Conservation (phyloP, 2,329 filamentous ascomycete species). For the Ophiostoma perfectum region DNA sequence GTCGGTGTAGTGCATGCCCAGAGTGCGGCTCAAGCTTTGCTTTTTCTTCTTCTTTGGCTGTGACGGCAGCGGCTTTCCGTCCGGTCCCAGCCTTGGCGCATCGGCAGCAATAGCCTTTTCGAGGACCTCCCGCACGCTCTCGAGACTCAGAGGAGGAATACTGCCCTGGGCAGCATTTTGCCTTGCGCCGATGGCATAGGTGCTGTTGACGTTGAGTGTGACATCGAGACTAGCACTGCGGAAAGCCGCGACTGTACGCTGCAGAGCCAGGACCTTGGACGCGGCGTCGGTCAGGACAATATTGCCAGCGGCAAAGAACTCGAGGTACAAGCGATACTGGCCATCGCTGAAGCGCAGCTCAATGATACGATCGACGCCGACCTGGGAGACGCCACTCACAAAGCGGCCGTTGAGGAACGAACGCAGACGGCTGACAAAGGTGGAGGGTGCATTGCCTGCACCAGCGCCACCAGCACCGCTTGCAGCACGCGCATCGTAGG, state of each 20-base stretch:
- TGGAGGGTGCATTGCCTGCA: slow-evolving; percentile 56
- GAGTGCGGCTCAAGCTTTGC: slow-evolving; percentile 69
- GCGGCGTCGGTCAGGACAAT: slow-evolving; percentile 85
- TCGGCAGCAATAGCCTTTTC: slow-evolving; percentile 50
- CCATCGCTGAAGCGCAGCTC: slow-evolving; percentile 93
- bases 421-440: slow-evolving; percentile 77
- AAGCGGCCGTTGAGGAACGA: slow-evolving; percentile 84
- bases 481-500: slow-evolving; percentile 73
- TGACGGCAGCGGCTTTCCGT: slow-evolving; percentile 1
- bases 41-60: slow-evolving; percentile 51
- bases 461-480: slow-evolving; percentile 27
- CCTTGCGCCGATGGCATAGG: slow-evolving; percentile 53
- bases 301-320: slow-evolving; percentile 94
- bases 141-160: slow-evolving; percentile 66
- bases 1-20: slow-evolving; percentile 81
- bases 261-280: slow-evolving; percentile 71
- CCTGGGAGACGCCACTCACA: slow-evolving; percentile 72
- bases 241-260: slow-evolving; percentile 44
- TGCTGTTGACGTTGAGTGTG: slow-evolving; percentile 26
- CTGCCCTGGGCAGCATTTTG: slow-evolving; percentile 60
- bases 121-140: slow-evolving; percentile 65
- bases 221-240: slow-evolving; percentile 27
- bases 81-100: slow-evolving; percentile 31
- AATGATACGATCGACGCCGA: slow-evolving; percentile 89
- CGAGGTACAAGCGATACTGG: slow-evolving; percentile 77